Evolutionary conservation across 1,284 basidiomycete genomes (phyloP).

Genomic region (Pholiota adiposa): DNA sequence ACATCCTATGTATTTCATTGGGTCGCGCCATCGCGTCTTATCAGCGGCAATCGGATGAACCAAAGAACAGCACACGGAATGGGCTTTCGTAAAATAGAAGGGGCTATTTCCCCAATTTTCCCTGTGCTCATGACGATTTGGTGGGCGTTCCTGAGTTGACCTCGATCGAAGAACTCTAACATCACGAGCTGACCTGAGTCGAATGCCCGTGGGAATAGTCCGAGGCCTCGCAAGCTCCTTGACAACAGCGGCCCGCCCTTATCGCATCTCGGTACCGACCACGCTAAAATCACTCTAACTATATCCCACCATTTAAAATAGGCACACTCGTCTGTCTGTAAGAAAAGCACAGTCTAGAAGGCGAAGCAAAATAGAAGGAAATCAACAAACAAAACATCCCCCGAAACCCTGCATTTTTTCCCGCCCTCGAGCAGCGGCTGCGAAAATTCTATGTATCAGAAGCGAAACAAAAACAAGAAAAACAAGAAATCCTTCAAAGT

Average conservation of each 20-base stretch:
- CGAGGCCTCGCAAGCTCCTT: slow-evolving; percentile 33
- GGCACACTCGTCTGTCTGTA: not conserved
- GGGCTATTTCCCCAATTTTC: slow-evolving; percentile 24
- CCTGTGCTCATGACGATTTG: slow-evolving; percentile 35
- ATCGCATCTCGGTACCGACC: slow-evolving; percentile 39
- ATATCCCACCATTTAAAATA: not conserved
- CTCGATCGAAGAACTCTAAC: slow-evolving; percentile 33
- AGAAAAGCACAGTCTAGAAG: not conserved
- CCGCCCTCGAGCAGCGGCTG: not conserved
- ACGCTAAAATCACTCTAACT: slow-evolving; percentile 2
- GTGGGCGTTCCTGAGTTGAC: slow-evolving; percentile 33
- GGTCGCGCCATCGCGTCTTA: not conserved
- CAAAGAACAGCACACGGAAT: not conserved
- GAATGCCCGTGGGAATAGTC: slow-evolving; percentile 29
- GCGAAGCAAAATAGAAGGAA: not conserved
- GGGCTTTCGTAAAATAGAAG: slow-evolving; percentile 12
- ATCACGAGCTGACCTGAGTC: slow-evolving; percentile 15
- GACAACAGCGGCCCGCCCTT: slow-evolving; percentile 34
- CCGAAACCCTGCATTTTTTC: too few relatives aligned
- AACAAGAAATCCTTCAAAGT: slow-evolving; percentile 18
- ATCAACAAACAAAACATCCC: not conserved
- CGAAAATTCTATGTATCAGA: too few relatives aligned
- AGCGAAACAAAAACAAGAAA: not conserved
- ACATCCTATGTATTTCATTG: too few relatives aligned
- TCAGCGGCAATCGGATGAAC: slow-evolving; percentile 1